Evolutionary conservation across 2,329 filamentous ascomycete genomes (phyloP).

Genomic region (Aspergillus sp.): DNA sequence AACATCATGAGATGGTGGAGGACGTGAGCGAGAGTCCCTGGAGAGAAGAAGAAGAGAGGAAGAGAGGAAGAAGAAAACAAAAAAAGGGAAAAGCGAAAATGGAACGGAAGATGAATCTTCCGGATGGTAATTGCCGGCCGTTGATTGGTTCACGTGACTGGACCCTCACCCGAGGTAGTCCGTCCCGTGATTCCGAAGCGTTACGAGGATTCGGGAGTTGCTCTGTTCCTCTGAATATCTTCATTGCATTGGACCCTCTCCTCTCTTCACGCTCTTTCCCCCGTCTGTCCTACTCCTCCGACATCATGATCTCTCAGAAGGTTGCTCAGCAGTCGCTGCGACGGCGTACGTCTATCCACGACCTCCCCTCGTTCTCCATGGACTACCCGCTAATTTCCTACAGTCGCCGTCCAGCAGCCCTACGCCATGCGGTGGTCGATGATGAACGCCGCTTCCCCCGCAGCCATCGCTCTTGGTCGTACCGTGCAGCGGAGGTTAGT

Average conservation of each 20-base stretch:
- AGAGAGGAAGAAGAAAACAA: slow-evolving; percentile 14
- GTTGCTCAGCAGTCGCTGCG: slow-evolving; percentile 47
- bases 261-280: slow-evolving; percentile 5
- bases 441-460: slow-evolving; percentile 43
- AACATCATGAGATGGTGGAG: slow-evolving; percentile 37
- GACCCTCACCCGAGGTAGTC: slow-evolving; percentile 39
- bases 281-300: neutral
- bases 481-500: slow-evolving; percentile 45
- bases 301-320: slow-evolving; percentile 48
- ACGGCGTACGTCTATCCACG: slow-evolving; percentile 43
- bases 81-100: slow-evolving; percentile 9
- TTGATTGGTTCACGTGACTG: slow-evolving; percentile 40
- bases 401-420: slow-evolving; percentile 47
- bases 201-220: slow-evolving; percentile 24
- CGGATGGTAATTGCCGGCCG: slow-evolving; percentile 29
- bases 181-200: slow-evolving; percentile 36
- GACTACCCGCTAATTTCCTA: slow-evolving; percentile 17
- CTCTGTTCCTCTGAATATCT: slow-evolving; percentile 11
- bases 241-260: slow-evolving; percentile 9
- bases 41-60: slow-evolving; percentile 19
- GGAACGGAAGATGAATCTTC: slow-evolving; percentile 36
- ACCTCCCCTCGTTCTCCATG: neutral
- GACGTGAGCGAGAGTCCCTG: slow-evolving; percentile 42
- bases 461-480: slow-evolving; percentile 42
- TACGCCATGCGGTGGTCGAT: slow-evolving; percentile 41